phyloP scores from a whole-genome alignment of 2,329 filamentous ascomycete species.

The Karstenula rhodostoma region DNA sequence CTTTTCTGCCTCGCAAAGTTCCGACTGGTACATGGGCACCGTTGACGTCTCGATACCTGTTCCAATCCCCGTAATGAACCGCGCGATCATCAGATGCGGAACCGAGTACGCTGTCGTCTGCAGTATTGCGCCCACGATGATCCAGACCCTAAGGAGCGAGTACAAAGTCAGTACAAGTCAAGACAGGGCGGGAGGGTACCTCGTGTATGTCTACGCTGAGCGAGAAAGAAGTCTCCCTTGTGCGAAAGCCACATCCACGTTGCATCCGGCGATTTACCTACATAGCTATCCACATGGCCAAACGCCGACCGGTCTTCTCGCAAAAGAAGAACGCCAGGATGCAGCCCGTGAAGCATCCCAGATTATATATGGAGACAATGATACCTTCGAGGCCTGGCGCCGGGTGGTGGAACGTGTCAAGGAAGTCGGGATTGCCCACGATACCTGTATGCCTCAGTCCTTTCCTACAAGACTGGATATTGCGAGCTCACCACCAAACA shows the following conservation, averaged over 20 bases:
- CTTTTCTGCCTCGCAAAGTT: conserved; percentile 62
- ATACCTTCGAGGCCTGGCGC: conserved; percentile 51
- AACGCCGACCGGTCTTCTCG: conserved; percentile 46
- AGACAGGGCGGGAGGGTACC: no score
- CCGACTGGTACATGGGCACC: conserved; percentile 62
- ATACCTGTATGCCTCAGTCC: conserved; percentile 29
- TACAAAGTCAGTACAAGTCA: no score
- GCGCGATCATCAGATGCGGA: conserved; percentile 60
- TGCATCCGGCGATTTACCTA: no score
- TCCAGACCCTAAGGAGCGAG: conserved; percentile 39
- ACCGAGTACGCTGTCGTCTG: conserved; percentile 45
- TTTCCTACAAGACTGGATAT: background rate
- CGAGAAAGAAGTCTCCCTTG: no score
- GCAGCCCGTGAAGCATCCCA: conserved; percentile 50
- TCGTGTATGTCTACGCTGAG: no score
- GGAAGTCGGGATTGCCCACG: conserved; percentile 52
- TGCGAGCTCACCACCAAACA: conserved; percentile 40
- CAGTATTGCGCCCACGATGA: conserved; percentile 50
- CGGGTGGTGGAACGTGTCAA: conserved; percentile 51
- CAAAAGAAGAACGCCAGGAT: conserved; percentile 49
- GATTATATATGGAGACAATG: conserved; percentile 54
- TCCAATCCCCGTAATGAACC: conserved; percentile 61
- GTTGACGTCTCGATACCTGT: conserved; percentile 64
- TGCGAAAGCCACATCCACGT: no score
- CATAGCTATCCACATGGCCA: conserved; percentile 54